A percentile compares a stretch with the other conserved stretches of the same genome.
phyloP scores from a whole-genome alignment of 495 filamentous ascomycete genomes.

The Penicillium coffeae region DNA sequence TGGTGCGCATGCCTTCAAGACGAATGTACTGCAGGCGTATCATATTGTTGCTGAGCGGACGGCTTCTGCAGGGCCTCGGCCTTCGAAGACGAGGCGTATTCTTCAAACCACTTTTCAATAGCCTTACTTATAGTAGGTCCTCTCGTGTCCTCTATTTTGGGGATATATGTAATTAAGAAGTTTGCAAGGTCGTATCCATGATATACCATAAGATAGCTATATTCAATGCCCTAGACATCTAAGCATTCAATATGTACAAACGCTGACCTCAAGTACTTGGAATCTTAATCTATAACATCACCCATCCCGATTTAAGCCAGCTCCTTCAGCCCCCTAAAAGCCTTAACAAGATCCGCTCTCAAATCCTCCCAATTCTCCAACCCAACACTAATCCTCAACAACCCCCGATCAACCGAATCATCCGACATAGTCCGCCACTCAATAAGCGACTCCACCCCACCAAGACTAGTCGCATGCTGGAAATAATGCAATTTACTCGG shows the following conservation, averaged over 20 bases:
- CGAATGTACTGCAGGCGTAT: constrained; percentile 12
- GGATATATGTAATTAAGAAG: too few relatives aligned
- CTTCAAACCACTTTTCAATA: background rate
- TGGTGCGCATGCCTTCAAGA: constrained; percentile 10
- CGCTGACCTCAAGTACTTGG: too few relatives aligned
- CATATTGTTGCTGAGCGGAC: constrained; percentile 12
- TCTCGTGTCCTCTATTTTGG: too few relatives aligned
- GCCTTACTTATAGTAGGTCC: background rate
- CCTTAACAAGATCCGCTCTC: constrained; percentile 66
- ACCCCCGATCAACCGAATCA: constrained; percentile 59
- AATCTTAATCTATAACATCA: too few relatives aligned
- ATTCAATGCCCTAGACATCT: too few relatives aligned
- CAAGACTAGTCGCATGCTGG: constrained; percentile 91
- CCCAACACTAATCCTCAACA: constrained; percentile 82
- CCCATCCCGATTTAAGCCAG: background rate
- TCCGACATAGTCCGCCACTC: constrained; percentile 73
- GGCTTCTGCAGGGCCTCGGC: constrained; percentile 6
- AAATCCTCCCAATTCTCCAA: constrained; percentile 87
- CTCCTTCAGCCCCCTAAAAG: constrained; percentile 43
- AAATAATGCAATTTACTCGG: constrained; percentile 78
- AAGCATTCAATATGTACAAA: too few relatives aligned
- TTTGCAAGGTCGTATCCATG: too few relatives aligned
- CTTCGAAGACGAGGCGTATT: background rate
- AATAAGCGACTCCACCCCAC: constrained; percentile 90
- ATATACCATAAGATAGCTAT: too few relatives aligned